Evolutionary conservation across 345 rosid genomes (phyloP).

Genomic region (Balakata baccata): DNA sequence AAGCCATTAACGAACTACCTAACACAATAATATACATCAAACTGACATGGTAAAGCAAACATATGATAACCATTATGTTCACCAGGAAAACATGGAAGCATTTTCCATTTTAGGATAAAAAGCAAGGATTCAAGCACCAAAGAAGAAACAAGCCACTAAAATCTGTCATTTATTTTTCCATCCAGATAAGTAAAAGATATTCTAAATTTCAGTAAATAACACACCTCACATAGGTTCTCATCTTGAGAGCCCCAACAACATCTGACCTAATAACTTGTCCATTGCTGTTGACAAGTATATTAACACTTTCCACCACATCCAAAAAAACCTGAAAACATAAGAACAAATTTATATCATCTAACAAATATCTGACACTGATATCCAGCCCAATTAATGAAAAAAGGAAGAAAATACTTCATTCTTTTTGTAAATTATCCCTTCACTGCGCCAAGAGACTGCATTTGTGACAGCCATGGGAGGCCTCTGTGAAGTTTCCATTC

Average conservation of each 20-base stretch:
- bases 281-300: conserved; percentile 93
- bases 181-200: not conserved
- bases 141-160: conserved; percentile 2
- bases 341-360: conserved; percentile 5
- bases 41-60: not conserved
- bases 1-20: not conserved
- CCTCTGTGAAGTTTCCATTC: conserved; percentile 91
- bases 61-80: not conserved
- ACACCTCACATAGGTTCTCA: conserved; percentile 92
- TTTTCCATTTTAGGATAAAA: not conserved
- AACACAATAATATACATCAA: not conserved
- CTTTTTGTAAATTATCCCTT: conserved; percentile 84
- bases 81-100: not conserved
- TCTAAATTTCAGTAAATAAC: not conserved
- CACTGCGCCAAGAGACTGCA: conserved; percentile 98
- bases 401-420: conserved; percentile 58
- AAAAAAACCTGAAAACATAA: conserved; percentile 66
- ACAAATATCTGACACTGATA: conserved; percentile 9
- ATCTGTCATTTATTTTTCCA: not conserved
- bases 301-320: conserved; percentile 92
- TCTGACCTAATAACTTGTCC: conserved; percentile 93
- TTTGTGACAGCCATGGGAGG: conserved; percentile 99
- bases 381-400: not conserved
- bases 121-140: not conserved
- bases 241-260: conserved; percentile 96